Evolutionary conservation across 2,329 filamentous ascomycete species (phyloP).

Genomic region (Aspergillus ustus): DNA sequence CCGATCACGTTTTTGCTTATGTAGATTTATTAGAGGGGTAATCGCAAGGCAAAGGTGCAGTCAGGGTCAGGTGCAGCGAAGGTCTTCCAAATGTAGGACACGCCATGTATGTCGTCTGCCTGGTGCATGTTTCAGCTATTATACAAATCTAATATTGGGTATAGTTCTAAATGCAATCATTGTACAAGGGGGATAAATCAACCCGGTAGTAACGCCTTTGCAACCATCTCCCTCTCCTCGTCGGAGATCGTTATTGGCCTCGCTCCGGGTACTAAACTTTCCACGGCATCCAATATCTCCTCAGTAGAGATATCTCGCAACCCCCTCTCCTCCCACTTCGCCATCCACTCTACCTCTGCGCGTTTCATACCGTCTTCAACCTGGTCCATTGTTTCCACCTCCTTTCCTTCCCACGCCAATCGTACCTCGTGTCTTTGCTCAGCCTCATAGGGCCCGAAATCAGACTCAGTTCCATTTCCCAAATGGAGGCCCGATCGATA

Average conservation of each 20-base stretch:
- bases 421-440: conserved; percentile 30
- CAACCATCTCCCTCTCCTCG: conserved; percentile 27
- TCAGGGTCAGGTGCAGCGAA: background rate
- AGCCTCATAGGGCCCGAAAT: conserved; percentile 12
- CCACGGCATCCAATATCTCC: conserved; percentile 34
- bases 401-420: conserved; percentile 44
- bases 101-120: background rate
- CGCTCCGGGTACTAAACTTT: conserved; percentile 33
- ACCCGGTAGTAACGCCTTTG: conserved; percentile 11
- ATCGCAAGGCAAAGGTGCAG: background rate
- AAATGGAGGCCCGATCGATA: conserved; percentile 24
- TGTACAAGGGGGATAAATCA: conserved; percentile 7
- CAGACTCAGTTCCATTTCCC: background rate
- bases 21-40: background rate
- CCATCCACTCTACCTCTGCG: conserved; percentile 35
- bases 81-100: background rate
- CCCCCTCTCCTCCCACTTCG: conserved; percentile 30
- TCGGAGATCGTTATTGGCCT: conserved; percentile 30
- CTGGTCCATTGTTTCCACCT: conserved; percentile 38
- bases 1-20: background rate
- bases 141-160: background rate
- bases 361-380: conserved; percentile 33
- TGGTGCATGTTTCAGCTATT: background rate
- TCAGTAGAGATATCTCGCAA: conserved; percentile 21
- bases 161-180: background rate